Conservation (phyloP, 202 grass and related monocot species). For the Zizania palustris region DNA sequence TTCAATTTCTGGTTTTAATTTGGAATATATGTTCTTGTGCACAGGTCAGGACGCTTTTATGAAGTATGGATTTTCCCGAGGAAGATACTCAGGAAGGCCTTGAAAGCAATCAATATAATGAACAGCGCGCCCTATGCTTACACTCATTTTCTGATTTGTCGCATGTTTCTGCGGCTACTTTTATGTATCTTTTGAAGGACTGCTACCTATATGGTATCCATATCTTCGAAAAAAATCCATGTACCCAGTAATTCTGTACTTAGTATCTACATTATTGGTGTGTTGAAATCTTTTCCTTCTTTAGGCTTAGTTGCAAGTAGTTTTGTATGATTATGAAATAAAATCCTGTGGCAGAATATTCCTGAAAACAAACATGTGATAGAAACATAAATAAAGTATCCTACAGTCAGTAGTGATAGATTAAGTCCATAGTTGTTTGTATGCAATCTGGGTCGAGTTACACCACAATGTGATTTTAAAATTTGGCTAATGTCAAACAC, state of each 20-base stretch:
- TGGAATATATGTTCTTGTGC: slow-evolving; percentile 30
- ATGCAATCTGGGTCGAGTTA: slow-evolving; percentile 13
- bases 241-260: slow-evolving; percentile 4
- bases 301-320: background rate
- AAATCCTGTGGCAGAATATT: background rate
- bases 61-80: slow-evolving; percentile 59
- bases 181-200: slow-evolving; percentile 82
- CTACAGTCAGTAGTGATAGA: background rate
- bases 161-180: slow-evolving; percentile 67
- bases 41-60: slow-evolving; percentile 40
- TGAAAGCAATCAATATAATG: slow-evolving; percentile 46
- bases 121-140: slow-evolving; percentile 54
- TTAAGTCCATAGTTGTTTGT: background rate
- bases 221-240: slow-evolving; percentile 1
- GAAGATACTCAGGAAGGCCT: slow-evolving; percentile 28
- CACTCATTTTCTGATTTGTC: slow-evolving; percentile 90
- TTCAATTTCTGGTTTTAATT: slow-evolving; percentile 8
- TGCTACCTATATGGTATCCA: slow-evolving; percentile 75
- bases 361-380: slow-evolving; percentile 12
- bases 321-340: slow-evolving; percentile 5
- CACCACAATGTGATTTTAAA: background rate
- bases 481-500: background rate
- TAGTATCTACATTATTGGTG: slow-evolving; percentile 21
- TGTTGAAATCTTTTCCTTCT: background rate
- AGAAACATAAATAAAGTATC: background rate